Percentiles rank a stretch among this genome's conserved stretches.
These are phyloP conservation scores for Penicillium pancosmium DNA, from an alignment of 495 filamentous ascomycete genomes.

Conservation along the genomic window DNA sequence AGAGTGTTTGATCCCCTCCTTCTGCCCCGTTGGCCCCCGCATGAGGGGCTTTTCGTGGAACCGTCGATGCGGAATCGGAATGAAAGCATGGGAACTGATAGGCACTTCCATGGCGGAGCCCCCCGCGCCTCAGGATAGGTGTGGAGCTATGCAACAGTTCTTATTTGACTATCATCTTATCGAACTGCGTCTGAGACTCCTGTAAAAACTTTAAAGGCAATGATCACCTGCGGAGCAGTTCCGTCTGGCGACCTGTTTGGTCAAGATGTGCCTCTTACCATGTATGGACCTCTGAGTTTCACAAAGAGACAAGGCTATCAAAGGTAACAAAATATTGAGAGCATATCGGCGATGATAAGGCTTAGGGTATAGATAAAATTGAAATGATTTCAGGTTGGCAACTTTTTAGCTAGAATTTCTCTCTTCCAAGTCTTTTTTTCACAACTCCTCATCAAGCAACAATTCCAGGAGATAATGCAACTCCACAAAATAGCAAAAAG, in stretches of 20 bases:
- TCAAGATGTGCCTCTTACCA: neutral
- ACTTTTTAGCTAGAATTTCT: no score
- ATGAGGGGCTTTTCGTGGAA: neutral
- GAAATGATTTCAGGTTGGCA: no score
- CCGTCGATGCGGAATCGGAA: neutral
- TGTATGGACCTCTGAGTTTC: neutral
- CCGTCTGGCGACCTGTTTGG: neutral
- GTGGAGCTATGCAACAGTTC: neutral
- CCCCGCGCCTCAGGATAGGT: neutral
- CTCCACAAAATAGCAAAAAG: neutral
- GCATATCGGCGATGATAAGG: no score
- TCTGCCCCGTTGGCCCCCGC: neutral
- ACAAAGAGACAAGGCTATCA: neutral
- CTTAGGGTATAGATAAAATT: no score
- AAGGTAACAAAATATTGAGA: no score
- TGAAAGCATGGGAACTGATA: neutral
- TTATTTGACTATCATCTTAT: neutral
- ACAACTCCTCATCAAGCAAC: no score
- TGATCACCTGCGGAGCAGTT: conserved; percentile 12
- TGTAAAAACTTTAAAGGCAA: neutral
- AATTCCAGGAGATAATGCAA: neutral
- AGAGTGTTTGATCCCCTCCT: neutral
- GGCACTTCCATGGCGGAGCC: neutral
- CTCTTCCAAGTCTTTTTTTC: no score
- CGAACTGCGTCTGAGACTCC: neutral